Evolutionary conservation across 257 asterid genomes (phyloP), one percentile per base, ranked within the genome.

Genomic region (Lycium ferocissimum): DNA sequence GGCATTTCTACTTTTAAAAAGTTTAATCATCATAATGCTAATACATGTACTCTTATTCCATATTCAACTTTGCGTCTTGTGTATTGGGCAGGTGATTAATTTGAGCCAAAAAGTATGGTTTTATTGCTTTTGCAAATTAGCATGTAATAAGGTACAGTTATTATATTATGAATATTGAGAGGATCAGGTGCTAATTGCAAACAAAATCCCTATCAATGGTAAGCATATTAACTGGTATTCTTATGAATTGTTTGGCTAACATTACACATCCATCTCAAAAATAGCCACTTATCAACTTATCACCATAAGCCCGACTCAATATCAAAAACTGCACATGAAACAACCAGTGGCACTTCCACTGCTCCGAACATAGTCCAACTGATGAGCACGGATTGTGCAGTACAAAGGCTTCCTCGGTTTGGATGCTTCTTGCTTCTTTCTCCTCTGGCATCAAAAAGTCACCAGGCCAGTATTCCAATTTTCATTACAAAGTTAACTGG

Each of bases 401-500:
- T 9, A 78, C 79, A 40, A 9, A 51, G 79, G 54, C 53, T 40
- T 43, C 15, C 54, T 4, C 65, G 14, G 33, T 53, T 78, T 33
- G 9, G 18, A 78, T 53, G 65, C 49, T 26, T 75, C 47, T 76
- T 53, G 65, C 82, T 54, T 78, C 66, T 53, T 75, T 4, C 82
- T 2, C 65, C 33, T 78, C 65, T 53, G 22, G 26, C 82, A 53
- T 78, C 33, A 78, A 78, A 53, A 51, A 33, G 1, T 14, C 17
- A 15, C 33, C 65, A 26, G 2, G 5, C 65, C 26, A 78, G 65
- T 54, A 0, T 17, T 9, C 33, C 66, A 33, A 33, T 33, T 78
- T 53, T 4, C 82, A 8, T 53, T 14, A 53, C 20, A 15, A 53
- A 51, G 49, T 78, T 8, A 53, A 78, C 82, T 53, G 66, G 66